phyloP scores from a whole-genome alignment of 2,329 filamentous ascomycete species.

The Zymoseptoria pseudotritici region DNA sequence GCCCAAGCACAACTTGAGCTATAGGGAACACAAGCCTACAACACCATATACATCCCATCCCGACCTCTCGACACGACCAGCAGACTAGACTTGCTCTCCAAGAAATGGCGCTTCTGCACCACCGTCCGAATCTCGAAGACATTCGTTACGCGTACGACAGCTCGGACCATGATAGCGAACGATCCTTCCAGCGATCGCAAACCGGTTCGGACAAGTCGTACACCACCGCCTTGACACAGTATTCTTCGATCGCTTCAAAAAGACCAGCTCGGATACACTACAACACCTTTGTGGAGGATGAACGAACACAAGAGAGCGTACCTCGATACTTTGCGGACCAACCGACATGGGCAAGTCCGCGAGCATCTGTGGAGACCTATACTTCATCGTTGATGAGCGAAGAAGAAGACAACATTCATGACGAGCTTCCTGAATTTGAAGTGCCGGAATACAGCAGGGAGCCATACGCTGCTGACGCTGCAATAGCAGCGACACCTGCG shows the following conservation, averaged over 20 bases:
- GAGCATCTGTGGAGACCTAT: conserved; percentile 69
- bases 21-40: neutral
- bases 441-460: conserved; percentile 57
- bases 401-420: conserved; percentile 38
- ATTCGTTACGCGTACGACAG: conserved; percentile 25
- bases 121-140: conserved; percentile 23
- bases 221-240: conserved; percentile 21
- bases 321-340: conserved; percentile 19
- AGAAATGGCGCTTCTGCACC: conserved; percentile 21
- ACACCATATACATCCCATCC: neutral
- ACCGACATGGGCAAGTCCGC: conserved; percentile 33
- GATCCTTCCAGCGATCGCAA: conserved; percentile 13
- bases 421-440: conserved; percentile 41
- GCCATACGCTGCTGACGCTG: conserved; percentile 41
- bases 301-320: conserved; percentile 13
- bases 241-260: conserved; percentile 16
- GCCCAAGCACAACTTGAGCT: neutral
- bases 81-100: neutral
- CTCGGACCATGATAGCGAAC: conserved; percentile 16
- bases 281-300: conserved; percentile 17
- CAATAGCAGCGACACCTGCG: conserved; percentile 64
- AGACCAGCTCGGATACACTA: conserved; percentile 22
- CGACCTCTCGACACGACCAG: neutral
- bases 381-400: conserved; percentile 63
- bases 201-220: conserved; percentile 22